Base-by-base conservation (phyloP, 805 yeast genomes). In the Metschnikowia anglica region DNA sequence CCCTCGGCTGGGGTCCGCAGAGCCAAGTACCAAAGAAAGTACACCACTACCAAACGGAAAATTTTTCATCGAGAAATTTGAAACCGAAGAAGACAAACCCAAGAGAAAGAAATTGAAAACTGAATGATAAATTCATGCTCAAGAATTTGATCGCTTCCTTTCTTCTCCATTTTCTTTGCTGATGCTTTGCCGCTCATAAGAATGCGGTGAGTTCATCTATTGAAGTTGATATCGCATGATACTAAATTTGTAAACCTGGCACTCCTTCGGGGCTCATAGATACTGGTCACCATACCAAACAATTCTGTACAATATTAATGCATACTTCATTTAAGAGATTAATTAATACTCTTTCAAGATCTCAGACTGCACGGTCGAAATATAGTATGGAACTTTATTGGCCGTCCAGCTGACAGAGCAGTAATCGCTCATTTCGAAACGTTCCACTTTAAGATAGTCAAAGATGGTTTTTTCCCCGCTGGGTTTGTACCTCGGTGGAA, bases 391-490 rank as follows among this genome's bases (percentile, higher is more conserved):
- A 1, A 86, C 87, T 41, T 88, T 88, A 36, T 85, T 88, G 5
- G 83, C 81, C 0, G 96, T 88, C 97, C 97, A 89, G 35, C 95
- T 85, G 7, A 90, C 97, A 32, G 89, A 79, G 42, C 81, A 79
- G 41, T 77, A 76, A 13, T 77, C 81, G 51, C 88, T 83, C 56
- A 76, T 75, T 48, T 70, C 79, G 41, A 62, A 70, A 52, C 77
- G 79, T 42, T 79, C 79, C 4, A 87, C 88, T 31, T 68, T 68
- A 43, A 88, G 68, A 53, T 81, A 72, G 56, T 83, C 88, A 48
- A 88, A 66, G 11, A 87, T 74, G 24, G 80, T 75, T 38, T 66
- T 62, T 29, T 70, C 76, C 44, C 71, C 69, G n/a, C 77, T 67
- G 17, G 86, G 78, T 29, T 79, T 76, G 55, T 84, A 83, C 13